A percentile compares a stretch with the other conserved stretches of the same genome.
phyloP scores from a whole-genome alignment of 257 asterid genomes.

The Solanum virginianum region DNA sequence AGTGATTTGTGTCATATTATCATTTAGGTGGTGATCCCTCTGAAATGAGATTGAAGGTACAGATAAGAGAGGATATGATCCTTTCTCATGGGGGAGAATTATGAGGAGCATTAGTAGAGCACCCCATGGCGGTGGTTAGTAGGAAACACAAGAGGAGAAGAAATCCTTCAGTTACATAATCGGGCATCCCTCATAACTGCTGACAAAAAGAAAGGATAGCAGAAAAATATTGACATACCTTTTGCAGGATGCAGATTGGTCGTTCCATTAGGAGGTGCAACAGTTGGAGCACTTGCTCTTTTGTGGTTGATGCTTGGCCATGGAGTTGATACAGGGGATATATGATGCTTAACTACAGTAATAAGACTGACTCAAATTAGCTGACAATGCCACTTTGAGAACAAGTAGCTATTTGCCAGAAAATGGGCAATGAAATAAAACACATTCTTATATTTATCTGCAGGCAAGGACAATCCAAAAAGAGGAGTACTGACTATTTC shows the following conservation, averaged over 20 bases:
- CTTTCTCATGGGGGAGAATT: slow-evolving; percentile 18
- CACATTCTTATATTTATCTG: not conserved
- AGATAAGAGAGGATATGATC: slow-evolving; percentile 18
- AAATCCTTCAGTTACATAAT: not conserved
- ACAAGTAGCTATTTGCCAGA: not conserved
- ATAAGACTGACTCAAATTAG: not conserved
- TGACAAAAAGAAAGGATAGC: not conserved
- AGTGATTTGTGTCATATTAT: slow-evolving; percentile 28
- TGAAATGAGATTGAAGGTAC: slow-evolving; percentile 12
- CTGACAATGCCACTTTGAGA: not conserved
- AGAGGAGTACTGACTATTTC: not conserved
- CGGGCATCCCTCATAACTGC: not conserved
- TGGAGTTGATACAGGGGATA: slow-evolving; percentile 32
- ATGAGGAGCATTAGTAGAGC: slow-evolving; percentile 27
- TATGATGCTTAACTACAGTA: slow-evolving; percentile 30
- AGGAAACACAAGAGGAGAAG: slow-evolving; percentile 37
- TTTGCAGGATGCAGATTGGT: slow-evolving; percentile 24
- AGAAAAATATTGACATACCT: slow-evolving; percentile 27
- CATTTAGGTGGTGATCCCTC: slow-evolving; percentile 21
- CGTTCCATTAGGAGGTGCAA: slow-evolving; percentile 29
- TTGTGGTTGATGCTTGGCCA: slow-evolving; percentile 28
- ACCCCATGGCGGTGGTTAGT: slow-evolving; percentile 18
- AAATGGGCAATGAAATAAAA: not conserved
- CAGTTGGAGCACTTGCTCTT: slow-evolving; percentile 32
- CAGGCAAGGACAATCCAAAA: not conserved